Conservation (phyloP, 352 stramenopile species). For the Pythium myriotylum region DNA sequence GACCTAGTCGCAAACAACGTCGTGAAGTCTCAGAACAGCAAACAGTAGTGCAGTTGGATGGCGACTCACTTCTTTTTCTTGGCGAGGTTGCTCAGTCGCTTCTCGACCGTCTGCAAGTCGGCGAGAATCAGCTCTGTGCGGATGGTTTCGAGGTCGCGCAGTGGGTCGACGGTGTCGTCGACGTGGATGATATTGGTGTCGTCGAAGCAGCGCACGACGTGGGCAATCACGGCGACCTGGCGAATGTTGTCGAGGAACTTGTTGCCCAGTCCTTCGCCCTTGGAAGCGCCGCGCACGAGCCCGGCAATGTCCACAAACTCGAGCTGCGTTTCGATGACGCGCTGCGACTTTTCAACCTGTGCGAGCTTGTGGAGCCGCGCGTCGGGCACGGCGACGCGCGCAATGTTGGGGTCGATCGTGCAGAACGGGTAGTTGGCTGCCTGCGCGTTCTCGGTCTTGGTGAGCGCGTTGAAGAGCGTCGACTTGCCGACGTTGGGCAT, state of each 20-base stretch:
- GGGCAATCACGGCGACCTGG: slow-evolving; percentile 78
- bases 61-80: slow-evolving; percentile 73
- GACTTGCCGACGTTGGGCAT: slow-evolving; percentile 91
- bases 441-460: slow-evolving; percentile 83
- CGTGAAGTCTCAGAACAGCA: slow-evolving; percentile 4
- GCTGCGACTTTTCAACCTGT: slow-evolving; percentile 76
- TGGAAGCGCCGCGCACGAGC: slow-evolving; percentile 77
- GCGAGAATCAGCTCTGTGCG: slow-evolving; percentile 96
- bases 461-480: slow-evolving; percentile 89
- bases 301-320: slow-evolving; percentile 90
- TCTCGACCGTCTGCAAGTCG: slow-evolving; percentile 80
- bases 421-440: slow-evolving; percentile 91
- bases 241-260: slow-evolving; percentile 90
- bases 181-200: slow-evolving; percentile 98
- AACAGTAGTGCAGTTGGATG: background rate
- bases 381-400: slow-evolving; percentile 74
- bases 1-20: slow-evolving; percentile 35
- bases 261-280: slow-evolving; percentile 86
- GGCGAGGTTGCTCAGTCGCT: slow-evolving; percentile 52
- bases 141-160: slow-evolving; percentile 98
- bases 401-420: slow-evolving; percentile 88
- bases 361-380: slow-evolving; percentile 61
- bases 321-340: slow-evolving; percentile 48
- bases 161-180: slow-evolving; percentile 94
- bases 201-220: slow-evolving; percentile 98